Conservation (phyloP, 768 basidiomycete genomes). For the Mrakia gelida region DNA sequence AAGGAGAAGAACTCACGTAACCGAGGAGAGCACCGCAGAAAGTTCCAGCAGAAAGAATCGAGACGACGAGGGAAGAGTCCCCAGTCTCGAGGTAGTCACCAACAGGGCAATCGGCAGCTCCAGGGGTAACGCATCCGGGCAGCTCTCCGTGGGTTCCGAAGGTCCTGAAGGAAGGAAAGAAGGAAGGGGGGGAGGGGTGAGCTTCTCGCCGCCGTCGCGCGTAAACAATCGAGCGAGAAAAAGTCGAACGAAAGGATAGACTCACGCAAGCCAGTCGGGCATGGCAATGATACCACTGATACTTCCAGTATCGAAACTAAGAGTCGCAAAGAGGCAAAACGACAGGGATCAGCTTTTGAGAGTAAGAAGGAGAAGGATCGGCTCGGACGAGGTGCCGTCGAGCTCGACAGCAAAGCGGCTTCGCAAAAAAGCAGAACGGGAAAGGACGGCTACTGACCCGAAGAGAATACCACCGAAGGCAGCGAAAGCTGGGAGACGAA, state of each 20-base stretch:
- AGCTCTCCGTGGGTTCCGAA: background rate
- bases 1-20: slow-evolving; percentile 47
- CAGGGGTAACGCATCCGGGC: slow-evolving; percentile 26
- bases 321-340: no score
- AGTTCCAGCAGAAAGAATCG: slow-evolving; percentile 47
- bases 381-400: no score
- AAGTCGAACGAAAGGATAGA: slow-evolving; percentile 25
- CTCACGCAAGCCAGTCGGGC: slow-evolving; percentile 43
- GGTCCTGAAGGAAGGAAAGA: slow-evolving; percentile 40
- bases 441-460: no score
- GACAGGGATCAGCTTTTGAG: no score
- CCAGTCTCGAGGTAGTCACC: slow-evolving; percentile 34
- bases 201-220: background rate
- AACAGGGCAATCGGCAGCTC: background rate
- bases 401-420: no score
- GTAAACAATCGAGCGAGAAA: slow-evolving; percentile 2
- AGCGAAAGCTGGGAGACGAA: slow-evolving; percentile 14
- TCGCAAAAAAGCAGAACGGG: no score
- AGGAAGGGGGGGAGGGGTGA: background rate
- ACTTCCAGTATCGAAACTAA: slow-evolving; percentile 84
- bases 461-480: slow-evolving; percentile 22
- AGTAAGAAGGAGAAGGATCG: no score
- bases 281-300: slow-evolving; percentile 64
- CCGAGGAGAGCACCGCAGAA: slow-evolving; percentile 39
- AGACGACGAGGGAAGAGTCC: slow-evolving; percentile 45